These are phyloP conservation scores for Yamadazyma scolyti DNA, from an alignment of 805 yeast genomes.

Conservation along the genomic window DNA sequence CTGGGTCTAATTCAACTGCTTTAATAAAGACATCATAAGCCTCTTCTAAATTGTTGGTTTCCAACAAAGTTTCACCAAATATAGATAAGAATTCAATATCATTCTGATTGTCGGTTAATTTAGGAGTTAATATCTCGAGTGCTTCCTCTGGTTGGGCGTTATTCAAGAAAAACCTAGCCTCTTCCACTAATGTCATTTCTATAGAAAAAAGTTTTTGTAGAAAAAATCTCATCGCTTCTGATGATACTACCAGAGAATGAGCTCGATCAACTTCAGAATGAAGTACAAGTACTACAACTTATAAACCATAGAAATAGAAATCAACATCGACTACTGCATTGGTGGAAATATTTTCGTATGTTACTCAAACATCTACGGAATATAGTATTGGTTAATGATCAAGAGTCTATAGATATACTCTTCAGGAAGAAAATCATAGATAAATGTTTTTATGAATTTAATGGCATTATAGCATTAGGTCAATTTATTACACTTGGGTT, in stretches of 20 bases:
- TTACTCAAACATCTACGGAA: slow-evolving; percentile 54
- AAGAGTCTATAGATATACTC: slow-evolving; percentile 2
- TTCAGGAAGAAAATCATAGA: slow-evolving; percentile 29
- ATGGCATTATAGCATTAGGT: slow-evolving; percentile 64
- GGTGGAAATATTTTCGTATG: slow-evolving; percentile 74
- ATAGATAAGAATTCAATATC: slow-evolving; percentile 49
- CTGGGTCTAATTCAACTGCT: slow-evolving; percentile 68
- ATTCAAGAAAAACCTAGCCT: slow-evolving; percentile 43
- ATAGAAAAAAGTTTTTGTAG: background rate
- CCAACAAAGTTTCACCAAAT: slow-evolving; percentile 76
- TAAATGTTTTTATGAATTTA: slow-evolving; percentile 56
- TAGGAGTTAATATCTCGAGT: slow-evolving; percentile 42
- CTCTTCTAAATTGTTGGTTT: slow-evolving; percentile 71
- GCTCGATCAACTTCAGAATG: slow-evolving; percentile 29
- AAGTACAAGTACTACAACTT: slow-evolving; percentile 57
- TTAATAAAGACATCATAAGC: slow-evolving; percentile 62
- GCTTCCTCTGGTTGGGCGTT: slow-evolving; percentile 54
- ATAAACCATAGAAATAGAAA: slow-evolving; percentile 69
- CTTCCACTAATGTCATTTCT: slow-evolving; percentile 12
- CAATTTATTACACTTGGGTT: slow-evolving; percentile 76
- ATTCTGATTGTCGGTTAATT: slow-evolving; percentile 25
- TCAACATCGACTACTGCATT: slow-evolving; percentile 66
- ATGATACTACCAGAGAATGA: slow-evolving; percentile 3
- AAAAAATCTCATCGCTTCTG: slow-evolving; percentile 5
- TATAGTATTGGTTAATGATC: slow-evolving; percentile 15